A percentile compares a stretch with the other conserved stretches of the same genome.
Evolutionary conservation across 306 rosid species (phyloP).

Genomic region (Neltuma alba): DNA sequence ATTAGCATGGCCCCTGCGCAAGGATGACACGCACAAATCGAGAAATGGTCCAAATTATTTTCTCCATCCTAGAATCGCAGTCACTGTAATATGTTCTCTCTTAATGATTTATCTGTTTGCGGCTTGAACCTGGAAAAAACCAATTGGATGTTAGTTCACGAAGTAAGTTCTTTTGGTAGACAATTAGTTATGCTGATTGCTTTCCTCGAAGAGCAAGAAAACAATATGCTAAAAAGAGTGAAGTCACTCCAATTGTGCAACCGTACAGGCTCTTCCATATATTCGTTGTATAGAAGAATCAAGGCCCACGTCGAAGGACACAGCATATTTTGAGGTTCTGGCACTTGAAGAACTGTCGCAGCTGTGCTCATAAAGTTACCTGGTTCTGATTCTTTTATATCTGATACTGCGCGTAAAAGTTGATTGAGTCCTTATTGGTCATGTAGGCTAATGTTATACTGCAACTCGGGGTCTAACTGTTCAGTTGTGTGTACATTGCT

Average conservation of each 20-base stretch:
- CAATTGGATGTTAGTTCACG: no score
- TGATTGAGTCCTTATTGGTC: conserved; percentile 12
- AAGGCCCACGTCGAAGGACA: conserved; percentile 91
- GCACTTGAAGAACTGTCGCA: conserved; percentile 52
- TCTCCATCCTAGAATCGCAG: no score
- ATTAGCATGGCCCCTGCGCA: no score
- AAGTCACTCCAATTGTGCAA: not conserved
- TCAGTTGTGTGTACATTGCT: not conserved
- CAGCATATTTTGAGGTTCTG: conserved; percentile 85
- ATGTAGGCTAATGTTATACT: not conserved
- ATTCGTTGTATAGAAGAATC: conserved; percentile 87
- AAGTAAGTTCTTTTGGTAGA: no score
- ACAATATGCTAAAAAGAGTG: not conserved
- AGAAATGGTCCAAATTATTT: no score
- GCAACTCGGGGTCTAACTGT: not conserved
- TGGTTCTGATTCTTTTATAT: not conserved
- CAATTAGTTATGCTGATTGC: not conserved
- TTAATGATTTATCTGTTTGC: no score
- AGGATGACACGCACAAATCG: no score
- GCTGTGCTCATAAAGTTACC: no score
- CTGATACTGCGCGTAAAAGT: not conserved
- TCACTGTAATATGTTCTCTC: no score
- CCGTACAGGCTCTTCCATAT: conserved; percentile 77
- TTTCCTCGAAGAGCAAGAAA: not conserved
- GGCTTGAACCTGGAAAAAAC: no score